A percentile compares a stretch with the other conserved stretches of the same genome.
phyloP scores from a whole-genome alignment of 2,329 filamentous ascomycete species.

The Botryosphaeria dothidea region DNA sequence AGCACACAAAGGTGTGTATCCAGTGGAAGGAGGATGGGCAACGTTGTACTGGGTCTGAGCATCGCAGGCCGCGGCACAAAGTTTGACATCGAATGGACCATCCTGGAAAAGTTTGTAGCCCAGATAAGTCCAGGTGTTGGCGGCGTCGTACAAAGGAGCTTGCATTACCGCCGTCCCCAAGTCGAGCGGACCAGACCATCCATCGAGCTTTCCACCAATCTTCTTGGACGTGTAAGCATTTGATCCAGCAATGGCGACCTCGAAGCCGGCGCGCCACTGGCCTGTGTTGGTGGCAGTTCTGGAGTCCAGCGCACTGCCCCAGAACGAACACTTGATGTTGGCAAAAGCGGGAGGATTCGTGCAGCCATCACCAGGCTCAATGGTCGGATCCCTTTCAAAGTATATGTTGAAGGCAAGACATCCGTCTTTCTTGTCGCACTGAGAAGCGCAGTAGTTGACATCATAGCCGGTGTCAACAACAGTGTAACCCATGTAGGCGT shows the following conservation, averaged over 20 bases:
- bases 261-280: slow-evolving; percentile 25
- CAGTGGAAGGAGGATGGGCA: not conserved
- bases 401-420: slow-evolving; percentile 27
- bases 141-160: slow-evolving; percentile 23
- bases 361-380: slow-evolving; percentile 22
- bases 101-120: slow-evolving; percentile 28
- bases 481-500: not conserved
- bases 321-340: slow-evolving; percentile 27
- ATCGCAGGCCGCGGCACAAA: slow-evolving; percentile 32
- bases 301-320: slow-evolving; percentile 27
- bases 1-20: slow-evolving; percentile 24
- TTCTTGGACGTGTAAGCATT: slow-evolving; percentile 24
- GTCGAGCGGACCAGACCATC: slow-evolving; percentile 19
- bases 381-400: slow-evolving; percentile 23
- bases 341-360: slow-evolving; percentile 20
- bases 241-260: slow-evolving; percentile 22
- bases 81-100: slow-evolving; percentile 29
- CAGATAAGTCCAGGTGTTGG: slow-evolving; percentile 28
- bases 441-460: slow-evolving; percentile 17
- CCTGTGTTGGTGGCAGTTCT: slow-evolving; percentile 29
- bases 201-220: not conserved
- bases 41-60: slow-evolving; percentile 9
- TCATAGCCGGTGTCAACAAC: slow-evolving; percentile 18
- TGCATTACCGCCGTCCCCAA: slow-evolving; percentile 30
- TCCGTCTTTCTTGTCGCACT: slow-evolving; percentile 15